Conservation (phyloP, 257 asterid genomes). For the Nicotiana tabacum region DNA sequence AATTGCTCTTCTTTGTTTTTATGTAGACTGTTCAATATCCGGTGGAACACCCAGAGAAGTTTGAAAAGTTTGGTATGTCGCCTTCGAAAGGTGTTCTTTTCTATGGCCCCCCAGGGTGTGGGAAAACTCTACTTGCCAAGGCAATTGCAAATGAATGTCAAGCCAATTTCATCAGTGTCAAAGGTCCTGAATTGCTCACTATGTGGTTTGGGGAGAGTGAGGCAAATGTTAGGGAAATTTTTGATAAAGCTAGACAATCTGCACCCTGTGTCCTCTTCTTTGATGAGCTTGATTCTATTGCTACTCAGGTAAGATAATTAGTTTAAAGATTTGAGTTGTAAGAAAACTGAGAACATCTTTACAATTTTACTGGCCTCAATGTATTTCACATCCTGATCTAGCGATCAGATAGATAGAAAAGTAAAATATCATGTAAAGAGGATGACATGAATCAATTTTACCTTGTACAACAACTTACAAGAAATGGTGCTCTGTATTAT, state of each 20-base stretch:
- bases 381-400: not conserved
- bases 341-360: not conserved
- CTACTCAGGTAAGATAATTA: conserved; percentile 36
- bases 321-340: not conserved
- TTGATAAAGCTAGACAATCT: conserved; percentile 57
- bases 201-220: conserved; percentile 78
- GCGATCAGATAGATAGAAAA: not conserved
- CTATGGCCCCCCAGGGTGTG: conserved; percentile 71
- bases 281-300: conserved; percentile 57
- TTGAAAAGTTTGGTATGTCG: conserved; percentile 65
- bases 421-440: not conserved
- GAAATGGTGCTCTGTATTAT: not conserved
- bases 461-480: not conserved
- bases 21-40: conserved; percentile 65
- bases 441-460: not conserved
- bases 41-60: conserved; percentile 63
- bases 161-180: conserved; percentile 58
- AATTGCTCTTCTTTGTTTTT: not conserved
- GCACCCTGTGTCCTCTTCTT: conserved; percentile 63
- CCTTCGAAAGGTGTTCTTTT: conserved; percentile 63
- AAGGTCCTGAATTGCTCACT: conserved; percentile 65
- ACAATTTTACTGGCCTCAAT: not conserved
- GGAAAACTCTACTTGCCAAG: conserved; percentile 61
- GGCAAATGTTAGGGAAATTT: conserved; percentile 65
- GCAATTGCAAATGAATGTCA: conserved; percentile 72